phyloP scores from a whole-genome alignment of 2,329 filamentous ascomycete genomes.

The Beauveria brongniartii region DNA sequence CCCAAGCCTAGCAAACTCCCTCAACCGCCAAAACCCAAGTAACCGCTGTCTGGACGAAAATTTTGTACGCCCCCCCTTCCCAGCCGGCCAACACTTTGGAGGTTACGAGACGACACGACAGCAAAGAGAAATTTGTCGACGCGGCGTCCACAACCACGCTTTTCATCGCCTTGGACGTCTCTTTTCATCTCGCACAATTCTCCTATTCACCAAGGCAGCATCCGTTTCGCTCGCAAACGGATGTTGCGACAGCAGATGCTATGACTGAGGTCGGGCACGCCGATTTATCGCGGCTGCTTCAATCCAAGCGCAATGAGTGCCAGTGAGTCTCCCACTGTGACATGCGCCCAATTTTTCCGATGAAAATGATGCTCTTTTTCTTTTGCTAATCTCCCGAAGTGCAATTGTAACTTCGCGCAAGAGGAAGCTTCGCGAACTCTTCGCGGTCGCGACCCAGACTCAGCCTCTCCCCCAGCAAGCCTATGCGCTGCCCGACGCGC shows the following conservation, averaged over 20 bases:
- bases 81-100: slow-evolving; percentile 7
- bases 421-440: slow-evolving; percentile 84
- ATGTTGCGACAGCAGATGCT: slow-evolving; percentile 61
- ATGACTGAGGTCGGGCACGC: slow-evolving; percentile 63
- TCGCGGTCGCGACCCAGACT: slow-evolving; percentile 65
- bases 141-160: slow-evolving; percentile 18
- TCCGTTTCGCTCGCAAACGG: slow-evolving; percentile 59
- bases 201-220: slow-evolving; percentile 24
- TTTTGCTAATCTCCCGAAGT: slow-evolving; percentile 41
- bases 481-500: slow-evolving; percentile 50
- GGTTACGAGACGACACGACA: slow-evolving; percentile 3
- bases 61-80: slow-evolving; percentile 16
- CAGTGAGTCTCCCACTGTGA: slow-evolving; percentile 41
- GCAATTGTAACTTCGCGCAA: slow-evolving; percentile 76
- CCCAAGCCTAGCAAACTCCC: not conserved
- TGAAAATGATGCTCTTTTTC: slow-evolving; percentile 36
- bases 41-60: slow-evolving; percentile 20
- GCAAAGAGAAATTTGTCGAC: slow-evolving; percentile 24
- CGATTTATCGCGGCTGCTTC: slow-evolving; percentile 59
- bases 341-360: slow-evolving; percentile 44
- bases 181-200: slow-evolving; percentile 23
- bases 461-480: slow-evolving; percentile 52
- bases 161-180: slow-evolving; percentile 24
- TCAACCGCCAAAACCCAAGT: slow-evolving; percentile 1
- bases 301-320: slow-evolving; percentile 55